A percentile compares a stretch with the other conserved stretches of the same genome.
These are phyloP conservation scores for Lentinus tigrinus DNA, from an alignment of 768 basidiomycete species.

Conservation along the genomic window DNA sequence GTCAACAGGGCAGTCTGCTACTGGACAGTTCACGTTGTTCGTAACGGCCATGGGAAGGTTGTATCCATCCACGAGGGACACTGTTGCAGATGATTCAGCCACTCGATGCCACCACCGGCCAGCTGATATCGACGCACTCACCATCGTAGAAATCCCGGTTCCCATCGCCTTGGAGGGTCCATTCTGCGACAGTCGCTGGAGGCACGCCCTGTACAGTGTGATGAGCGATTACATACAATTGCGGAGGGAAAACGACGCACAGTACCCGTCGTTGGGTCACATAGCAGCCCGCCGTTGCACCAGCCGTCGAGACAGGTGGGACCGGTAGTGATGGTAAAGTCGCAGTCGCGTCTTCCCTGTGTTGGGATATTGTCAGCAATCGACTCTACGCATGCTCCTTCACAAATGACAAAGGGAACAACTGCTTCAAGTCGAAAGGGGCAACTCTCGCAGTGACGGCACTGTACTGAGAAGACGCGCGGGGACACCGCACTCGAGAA, in stretches of 20 bases:
- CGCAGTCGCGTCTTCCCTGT: slow-evolving; percentile 40
- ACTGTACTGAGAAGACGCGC: too few species aligned
- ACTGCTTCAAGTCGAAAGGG: too few species aligned
- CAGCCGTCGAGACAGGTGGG: slow-evolving; percentile 63
- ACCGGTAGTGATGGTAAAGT: slow-evolving; percentile 49
- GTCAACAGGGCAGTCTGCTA: slow-evolving; percentile 31
- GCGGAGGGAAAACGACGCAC: slow-evolving; percentile 30
- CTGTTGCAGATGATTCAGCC: background rate
- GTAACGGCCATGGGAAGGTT: slow-evolving; percentile 31
- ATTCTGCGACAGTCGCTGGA: slow-evolving; percentile 35
- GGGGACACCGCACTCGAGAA: too few species aligned
- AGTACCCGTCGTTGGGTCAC: slow-evolving; percentile 51
- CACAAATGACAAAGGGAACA: too few species aligned
- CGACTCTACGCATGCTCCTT: too few species aligned
- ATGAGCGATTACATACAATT: background rate
- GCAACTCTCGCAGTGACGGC: too few species aligned
- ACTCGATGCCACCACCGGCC: too few species aligned
- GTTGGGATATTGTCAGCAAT: background rate
- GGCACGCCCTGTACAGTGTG: slow-evolving; percentile 27
- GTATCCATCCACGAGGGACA: slow-evolving; percentile 27
- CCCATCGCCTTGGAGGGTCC: slow-evolving; percentile 30
- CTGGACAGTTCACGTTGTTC: slow-evolving; percentile 28
- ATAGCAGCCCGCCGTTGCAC: slow-evolving; percentile 67
- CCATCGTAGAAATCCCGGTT: slow-evolving; percentile 24
- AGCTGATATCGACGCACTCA: background rate